These are phyloP conservation scores for Venturia oleaginea DNA, from an alignment of 2,329 filamentous ascomycete genomes.

Conservation along the genomic window DNA sequence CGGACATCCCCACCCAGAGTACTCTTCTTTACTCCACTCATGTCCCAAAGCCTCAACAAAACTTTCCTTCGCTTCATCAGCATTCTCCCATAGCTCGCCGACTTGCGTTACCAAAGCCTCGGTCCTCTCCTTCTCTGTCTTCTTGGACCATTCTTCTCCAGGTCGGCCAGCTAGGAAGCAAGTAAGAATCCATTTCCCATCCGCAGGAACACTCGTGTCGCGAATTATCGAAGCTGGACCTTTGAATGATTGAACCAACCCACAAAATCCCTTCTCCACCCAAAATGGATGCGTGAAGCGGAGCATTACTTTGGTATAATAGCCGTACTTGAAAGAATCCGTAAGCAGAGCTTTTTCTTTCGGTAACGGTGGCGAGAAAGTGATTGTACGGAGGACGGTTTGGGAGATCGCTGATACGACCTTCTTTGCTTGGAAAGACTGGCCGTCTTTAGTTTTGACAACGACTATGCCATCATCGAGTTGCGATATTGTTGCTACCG, in stretches of 20 bases:
- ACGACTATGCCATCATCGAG: constrained; percentile 13
- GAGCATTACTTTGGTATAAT: constrained; percentile 45
- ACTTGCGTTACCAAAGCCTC: background rate
- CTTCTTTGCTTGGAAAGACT: constrained; percentile 30
- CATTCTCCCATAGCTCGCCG: background rate
- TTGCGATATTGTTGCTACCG: constrained; percentile 18
- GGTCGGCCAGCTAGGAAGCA: constrained; percentile 34
- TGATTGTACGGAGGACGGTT: constrained; percentile 37
- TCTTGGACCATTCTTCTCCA: constrained; percentile 27
- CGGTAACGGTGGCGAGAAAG: constrained; percentile 40
- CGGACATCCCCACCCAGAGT: background rate
- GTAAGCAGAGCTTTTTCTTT: constrained; percentile 29
- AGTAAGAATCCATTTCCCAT: constrained; percentile 26
- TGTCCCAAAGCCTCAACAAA: constrained; percentile 1
- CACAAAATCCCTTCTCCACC: constrained; percentile 36
- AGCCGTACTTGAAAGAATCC: constrained; percentile 33
- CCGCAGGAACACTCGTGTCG: constrained; percentile 32
- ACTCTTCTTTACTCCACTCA: constrained; percentile 8
- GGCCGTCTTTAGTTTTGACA: constrained; percentile 22
- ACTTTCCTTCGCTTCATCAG: background rate
- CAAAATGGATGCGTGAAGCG: constrained; percentile 40
- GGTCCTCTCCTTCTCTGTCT: background rate
- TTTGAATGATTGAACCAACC: constrained; percentile 35
- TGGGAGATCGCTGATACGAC: constrained; percentile 43
- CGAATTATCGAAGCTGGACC: constrained; percentile 40